phyloP scores from a whole-genome alignment of 805 yeast species.

The Schizosaccharomyces octosporus region DNA sequence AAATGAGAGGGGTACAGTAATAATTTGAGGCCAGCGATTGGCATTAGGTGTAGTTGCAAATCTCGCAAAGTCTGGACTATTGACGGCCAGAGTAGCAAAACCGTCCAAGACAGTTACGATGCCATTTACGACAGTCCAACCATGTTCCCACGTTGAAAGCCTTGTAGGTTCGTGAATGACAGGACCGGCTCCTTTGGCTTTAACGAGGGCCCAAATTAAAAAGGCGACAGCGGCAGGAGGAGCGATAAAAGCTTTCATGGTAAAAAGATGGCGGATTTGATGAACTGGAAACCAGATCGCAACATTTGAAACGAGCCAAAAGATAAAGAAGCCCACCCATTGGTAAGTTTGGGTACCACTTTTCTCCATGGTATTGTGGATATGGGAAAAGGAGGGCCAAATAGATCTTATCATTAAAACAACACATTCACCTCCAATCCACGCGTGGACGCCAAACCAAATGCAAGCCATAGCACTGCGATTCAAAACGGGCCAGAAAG shows the following conservation, averaged over 20 bases:
- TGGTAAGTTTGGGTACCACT: slow-evolving; percentile 18
- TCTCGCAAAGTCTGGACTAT: slow-evolving; percentile 76
- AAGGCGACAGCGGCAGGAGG: slow-evolving; percentile 69
- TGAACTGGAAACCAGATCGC: slow-evolving; percentile 66
- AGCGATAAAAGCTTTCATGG: slow-evolving; percentile 49
- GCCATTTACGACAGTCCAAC: slow-evolving; percentile 36
- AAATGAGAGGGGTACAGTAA: slow-evolving; percentile 50
- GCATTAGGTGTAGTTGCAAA: slow-evolving; percentile 26
- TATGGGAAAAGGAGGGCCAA: slow-evolving; percentile 22
- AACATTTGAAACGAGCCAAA: slow-evolving; percentile 60
- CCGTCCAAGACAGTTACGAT: slow-evolving; percentile 28
- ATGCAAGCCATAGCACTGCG: slow-evolving; percentile 68
- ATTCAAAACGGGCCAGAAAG: slow-evolving; percentile 70
- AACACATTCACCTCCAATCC: slow-evolving; percentile 67
- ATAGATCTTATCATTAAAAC: slow-evolving; percentile 52
- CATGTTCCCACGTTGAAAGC: slow-evolving; percentile 34
- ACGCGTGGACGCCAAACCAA: slow-evolving; percentile 74
- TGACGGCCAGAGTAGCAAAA: slow-evolving; percentile 55
- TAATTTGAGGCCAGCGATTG: slow-evolving; percentile 27
- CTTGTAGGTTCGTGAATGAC: slow-evolving; percentile 19
- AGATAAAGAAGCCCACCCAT: slow-evolving; percentile 52
- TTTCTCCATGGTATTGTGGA: slow-evolving; percentile 17
- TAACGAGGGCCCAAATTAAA: slow-evolving; percentile 50
- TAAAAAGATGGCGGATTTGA: slow-evolving; percentile 56
- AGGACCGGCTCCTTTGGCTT: slow-evolving; percentile 57